Percentiles rank a stretch among this genome's conserved stretches.
These are phyloP conservation scores for Fraxinus anomala DNA, from an alignment of 257 asterid species.

Conservation along the genomic window DNA sequence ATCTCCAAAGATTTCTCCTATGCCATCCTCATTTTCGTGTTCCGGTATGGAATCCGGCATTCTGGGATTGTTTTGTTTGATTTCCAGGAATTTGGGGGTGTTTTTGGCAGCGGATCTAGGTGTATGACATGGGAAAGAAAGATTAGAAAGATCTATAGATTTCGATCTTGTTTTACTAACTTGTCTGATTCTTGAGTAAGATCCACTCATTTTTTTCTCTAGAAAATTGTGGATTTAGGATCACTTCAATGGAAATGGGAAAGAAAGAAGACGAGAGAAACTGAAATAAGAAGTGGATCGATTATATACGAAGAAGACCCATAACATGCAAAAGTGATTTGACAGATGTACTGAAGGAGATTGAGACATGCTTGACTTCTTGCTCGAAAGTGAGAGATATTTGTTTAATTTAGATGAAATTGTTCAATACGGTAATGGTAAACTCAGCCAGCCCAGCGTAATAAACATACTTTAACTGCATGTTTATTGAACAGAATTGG, in stretches of 20 bases:
- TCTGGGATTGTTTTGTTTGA: not conserved
- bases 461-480: no score
- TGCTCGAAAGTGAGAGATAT: not conserved
- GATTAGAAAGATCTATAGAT: slow-evolving; percentile 32
- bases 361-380: not conserved
- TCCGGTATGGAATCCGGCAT: not conserved
- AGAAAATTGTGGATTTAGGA: not conserved
- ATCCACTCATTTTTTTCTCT: not conserved
- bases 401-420: not conserved
- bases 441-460: no score
- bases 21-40: slow-evolving; percentile 16
- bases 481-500: no score
- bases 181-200: slow-evolving; percentile 25
- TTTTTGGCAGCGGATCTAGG: slow-evolving; percentile 8
- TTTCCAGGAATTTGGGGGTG: slow-evolving; percentile 1
- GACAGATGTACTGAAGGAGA: not conserved
- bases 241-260: not conserved
- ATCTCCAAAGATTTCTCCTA: slow-evolving; percentile 46
- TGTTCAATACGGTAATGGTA: no score
- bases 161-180: slow-evolving; percentile 28
- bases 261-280: not conserved
- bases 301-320: not conserved
- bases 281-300: not conserved
- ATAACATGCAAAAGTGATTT: not conserved
- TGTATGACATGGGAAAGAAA: slow-evolving; percentile 21